A percentile compares a stretch with the other conserved stretches of the same genome.
Conservation (phyloP, 2,329 filamentous ascomycete species). For the Samsoniella hepiali region DNA sequence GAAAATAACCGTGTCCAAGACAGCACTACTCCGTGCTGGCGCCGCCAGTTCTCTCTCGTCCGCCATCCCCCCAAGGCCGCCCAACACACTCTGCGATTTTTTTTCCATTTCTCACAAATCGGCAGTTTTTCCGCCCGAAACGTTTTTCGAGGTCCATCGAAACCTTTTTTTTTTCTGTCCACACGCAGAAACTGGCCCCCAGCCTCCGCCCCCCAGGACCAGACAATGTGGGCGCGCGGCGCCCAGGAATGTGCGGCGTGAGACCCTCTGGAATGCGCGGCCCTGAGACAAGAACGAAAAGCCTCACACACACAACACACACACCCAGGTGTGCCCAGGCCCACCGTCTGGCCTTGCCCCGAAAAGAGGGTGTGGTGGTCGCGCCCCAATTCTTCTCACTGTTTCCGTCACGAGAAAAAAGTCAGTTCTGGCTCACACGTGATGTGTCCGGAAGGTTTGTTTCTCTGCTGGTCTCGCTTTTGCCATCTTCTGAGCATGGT, state of each 20-base stretch:
- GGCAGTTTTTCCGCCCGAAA: neutral
- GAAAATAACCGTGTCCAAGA: constrained; percentile 18
- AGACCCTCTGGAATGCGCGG: constrained; percentile 21
- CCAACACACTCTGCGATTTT: constrained; percentile 11
- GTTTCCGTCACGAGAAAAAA: neutral
- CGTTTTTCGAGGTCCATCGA: neutral
- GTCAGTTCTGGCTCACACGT: constrained; percentile 6
- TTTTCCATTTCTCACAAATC: neutral
- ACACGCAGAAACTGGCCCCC: constrained; percentile 22
- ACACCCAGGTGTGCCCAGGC: constrained; percentile 4
- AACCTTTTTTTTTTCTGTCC: constrained; percentile 10
- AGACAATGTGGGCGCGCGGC: constrained; percentile 31
- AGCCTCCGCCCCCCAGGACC: constrained; percentile 30
- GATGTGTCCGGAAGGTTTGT: constrained; percentile 12
- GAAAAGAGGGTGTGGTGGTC: constrained; percentile 12
- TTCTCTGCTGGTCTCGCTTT: constrained; percentile 8
- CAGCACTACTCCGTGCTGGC: constrained; percentile 7
- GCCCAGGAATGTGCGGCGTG: constrained; percentile 19
- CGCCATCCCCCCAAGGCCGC: neutral
- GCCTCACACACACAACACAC: constrained; percentile 5
- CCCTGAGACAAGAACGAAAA: constrained; percentile 38
- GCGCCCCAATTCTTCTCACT: constrained; percentile 17
- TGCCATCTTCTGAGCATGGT: neutral
- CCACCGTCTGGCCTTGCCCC: constrained; percentile 20
- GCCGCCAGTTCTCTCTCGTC: neutral